These are phyloP conservation scores for Diaporthe vexans DNA, from an alignment of 2,329 filamentous ascomycete genomes.

Conservation along the genomic window DNA sequence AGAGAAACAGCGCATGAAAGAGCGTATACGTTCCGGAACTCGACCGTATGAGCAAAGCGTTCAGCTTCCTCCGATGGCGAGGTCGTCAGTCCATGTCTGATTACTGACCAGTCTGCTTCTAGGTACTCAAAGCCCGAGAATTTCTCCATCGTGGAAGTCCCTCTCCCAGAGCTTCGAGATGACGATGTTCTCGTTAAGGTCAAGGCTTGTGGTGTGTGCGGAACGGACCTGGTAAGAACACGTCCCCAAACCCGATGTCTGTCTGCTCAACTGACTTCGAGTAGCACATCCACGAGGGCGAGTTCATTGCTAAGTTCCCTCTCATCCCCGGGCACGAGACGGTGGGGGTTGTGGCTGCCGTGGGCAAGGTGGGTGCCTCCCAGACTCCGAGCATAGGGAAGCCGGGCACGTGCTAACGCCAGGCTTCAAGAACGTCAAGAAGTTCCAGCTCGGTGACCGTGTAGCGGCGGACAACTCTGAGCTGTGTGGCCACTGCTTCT, in stretches of 20 bases:
- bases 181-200: conserved; percentile 76
- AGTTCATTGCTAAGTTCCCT: conserved; percentile 75
- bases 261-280: neutral
- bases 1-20: too few relatives aligned
- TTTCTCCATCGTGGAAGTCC: conserved; percentile 72
- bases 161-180: conserved; percentile 71
- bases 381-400: neutral
- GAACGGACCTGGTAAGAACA: conserved; percentile 59
- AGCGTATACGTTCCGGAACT: neutral
- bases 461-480: conserved; percentile 76
- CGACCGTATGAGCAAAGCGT: neutral
- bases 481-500: conserved; percentile 80
- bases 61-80: neutral
- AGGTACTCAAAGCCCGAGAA: conserved; percentile 56
- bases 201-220: conserved; percentile 76
- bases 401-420: neutral
- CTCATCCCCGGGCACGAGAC: conserved; percentile 79
- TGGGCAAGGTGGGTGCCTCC: conserved; percentile 54
- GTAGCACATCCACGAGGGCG: conserved; percentile 75
- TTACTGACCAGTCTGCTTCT: neutral
- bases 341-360: conserved; percentile 73
- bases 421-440: conserved; percentile 64
- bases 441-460: conserved; percentile 72
- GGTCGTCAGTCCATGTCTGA: neutral
- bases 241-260: neutral